Evolutionary conservation across 2,329 filamentous ascomycete genomes (phyloP), one percentile per base, ranked within the genome.

Genomic region (Alternaria tenuissima): DNA sequence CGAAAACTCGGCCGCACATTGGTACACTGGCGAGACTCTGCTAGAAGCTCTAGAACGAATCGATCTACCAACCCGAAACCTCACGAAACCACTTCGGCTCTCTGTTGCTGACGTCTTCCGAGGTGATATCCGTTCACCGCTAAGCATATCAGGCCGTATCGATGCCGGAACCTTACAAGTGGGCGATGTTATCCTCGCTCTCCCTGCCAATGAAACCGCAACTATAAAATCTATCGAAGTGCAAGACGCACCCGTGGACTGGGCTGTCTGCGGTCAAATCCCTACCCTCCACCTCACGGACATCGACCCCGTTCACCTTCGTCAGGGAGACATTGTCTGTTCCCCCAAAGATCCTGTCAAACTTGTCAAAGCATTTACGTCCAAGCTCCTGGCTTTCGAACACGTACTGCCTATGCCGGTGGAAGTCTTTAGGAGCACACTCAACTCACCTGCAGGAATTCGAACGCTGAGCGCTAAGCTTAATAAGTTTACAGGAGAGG

Each of bases 221-320:
- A 88, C 88, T 52, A 86, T 98, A 77, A 96, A 94, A 75, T 90
- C 88, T 4, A 84, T 99, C 48, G 89, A 95, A 75, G 85, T 93
- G 9, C 90, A 94, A 74, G 85, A 88, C 22, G 87, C 91, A 52
- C 81, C 86, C 1, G 87, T 85, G 12, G 93, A 97, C 61, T 99
- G 93, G 93, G 93, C 92, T 0, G 93, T 97, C 14, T 94, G 94
- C 1, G 94, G 94, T 1, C 93, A 98, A 73, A 96, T 95, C 61
- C 88, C 92, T 16, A 90, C 89, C 0, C 81, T 99, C n/a, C 91
- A 96, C 67, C 84, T 99, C 49, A 85, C 88, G 8, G 91, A 94
- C 66, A 93, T 97, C 73, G 94, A 98, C 69, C 87, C 91, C 0
- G 86, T 91, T 16, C 91, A 97, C 70, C 85, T 99, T 9, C 79